Evolutionary conservation across 129 eudicot genomes (phyloP), one percentile per base, ranked within the genome.

Genomic region (Flaveria sonorensis): DNA sequence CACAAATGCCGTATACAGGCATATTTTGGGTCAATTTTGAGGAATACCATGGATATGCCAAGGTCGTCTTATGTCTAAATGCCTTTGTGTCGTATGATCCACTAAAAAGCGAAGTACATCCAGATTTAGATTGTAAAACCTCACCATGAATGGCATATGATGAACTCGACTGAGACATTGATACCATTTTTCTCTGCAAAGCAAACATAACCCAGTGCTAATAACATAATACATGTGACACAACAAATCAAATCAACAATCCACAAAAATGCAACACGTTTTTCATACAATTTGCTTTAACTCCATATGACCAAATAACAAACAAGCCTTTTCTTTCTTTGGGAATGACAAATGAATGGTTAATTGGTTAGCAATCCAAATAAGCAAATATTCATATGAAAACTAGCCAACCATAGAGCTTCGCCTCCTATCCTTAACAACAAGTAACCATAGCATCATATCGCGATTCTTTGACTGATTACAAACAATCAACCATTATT

Each of bases 151-250:
- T 66, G 83, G 81, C 82, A 63, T 88, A 81, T 48, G 93, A 83
- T n/a, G 86, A 77, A 71, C 83, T 87, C 60, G 85, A 68, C 65
- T 76, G 85, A 47, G 90, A 88, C 71, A 89, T 77, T 71, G 82
- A 52, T 18, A 86, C 85, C 97, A 90, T 93, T 66, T 24, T 76
- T 83, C n/a, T 85, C 90, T 85, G 80, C 66, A 62, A 61, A 11
- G 28, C 72, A 52, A 20, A 32, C 15, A 74, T 21, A 4, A 32
- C 42, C 6, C 65, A 30, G 16, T 9, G 48, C 24, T 39, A 4
- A 53, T 47, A 18, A 43, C 16, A 46, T 36, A 47, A 70, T n/a
- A 61, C 19, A 16, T 16, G 16, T 36, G n/a, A 51, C 40, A n/a
- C 32, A 2, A 72, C 19, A 19, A 9, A 72, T 26, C 73, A 32